Percentiles rank a stretch among this genome's conserved stretches.
Evolutionary conservation across 108 stramenopile genomes (phyloP).

Genomic region (Nitzschia palea): DNA sequence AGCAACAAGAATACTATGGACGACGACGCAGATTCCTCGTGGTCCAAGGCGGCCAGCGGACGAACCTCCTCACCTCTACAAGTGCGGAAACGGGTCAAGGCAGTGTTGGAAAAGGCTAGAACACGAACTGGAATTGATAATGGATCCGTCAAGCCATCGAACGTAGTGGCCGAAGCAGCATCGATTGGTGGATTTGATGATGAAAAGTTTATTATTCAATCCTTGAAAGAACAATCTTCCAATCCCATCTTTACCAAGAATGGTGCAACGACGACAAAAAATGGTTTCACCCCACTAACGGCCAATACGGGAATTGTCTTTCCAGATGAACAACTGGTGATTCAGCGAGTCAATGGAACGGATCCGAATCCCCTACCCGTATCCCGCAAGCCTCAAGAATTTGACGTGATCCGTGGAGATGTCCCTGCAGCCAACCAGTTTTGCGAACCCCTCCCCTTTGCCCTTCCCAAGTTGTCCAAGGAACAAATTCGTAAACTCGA

Average conservation of each 20-base stretch:
- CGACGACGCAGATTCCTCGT: constrained; percentile 1
- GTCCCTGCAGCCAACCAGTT: constrained; percentile 43
- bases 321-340: constrained; percentile 5
- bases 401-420: constrained; percentile 49
- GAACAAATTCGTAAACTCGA: constrained; percentile 49
- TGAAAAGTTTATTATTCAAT: constrained; percentile 34
- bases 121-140: constrained; percentile 77
- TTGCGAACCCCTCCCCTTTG: constrained; percentile 68
- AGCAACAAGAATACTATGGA: constrained; percentile 3
- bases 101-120: constrained; percentile 70
- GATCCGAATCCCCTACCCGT: not conserved
- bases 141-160: constrained; percentile 23
- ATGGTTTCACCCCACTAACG: no score
- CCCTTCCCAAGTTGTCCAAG: constrained; percentile 53
- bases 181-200: constrained; percentile 61
- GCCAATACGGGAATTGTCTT: not conserved
- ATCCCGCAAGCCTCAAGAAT: constrained; percentile 31
- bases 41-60: constrained; percentile 13
- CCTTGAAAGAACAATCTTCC: not conserved
- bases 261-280: constrained; percentile 7
- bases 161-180: constrained; percentile 56
- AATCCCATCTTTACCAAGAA: not conserved
- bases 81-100: constrained; percentile 65
- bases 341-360: constrained; percentile 1
- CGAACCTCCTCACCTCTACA: constrained; percentile 39